Evolutionary conservation across 495 filamentous ascomycete genomes (phyloP).

Genomic region (Astrothelium macrocarpum): DNA sequence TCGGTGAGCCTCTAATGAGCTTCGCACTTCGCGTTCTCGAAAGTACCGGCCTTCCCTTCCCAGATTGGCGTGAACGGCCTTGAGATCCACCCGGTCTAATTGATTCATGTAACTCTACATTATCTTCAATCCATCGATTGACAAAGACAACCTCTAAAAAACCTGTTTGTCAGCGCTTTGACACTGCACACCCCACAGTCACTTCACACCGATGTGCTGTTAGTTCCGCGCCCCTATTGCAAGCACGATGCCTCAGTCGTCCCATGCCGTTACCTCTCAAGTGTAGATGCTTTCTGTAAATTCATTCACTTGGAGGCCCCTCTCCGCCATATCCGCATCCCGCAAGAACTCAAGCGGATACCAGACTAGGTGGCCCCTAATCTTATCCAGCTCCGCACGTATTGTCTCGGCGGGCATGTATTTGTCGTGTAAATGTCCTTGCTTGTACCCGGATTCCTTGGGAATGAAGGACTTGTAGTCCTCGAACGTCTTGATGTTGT

Average conservation of each 20-base stretch:
- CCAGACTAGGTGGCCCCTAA: slow-evolving; percentile 91
- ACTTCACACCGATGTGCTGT: too few relatives aligned
- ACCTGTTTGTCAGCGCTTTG: neutral
- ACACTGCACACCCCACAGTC: too few relatives aligned
- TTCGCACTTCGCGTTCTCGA: too few relatives aligned
- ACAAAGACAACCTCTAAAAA: too few relatives aligned
- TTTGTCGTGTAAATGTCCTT: slow-evolving; percentile 76
- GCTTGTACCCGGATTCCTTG: slow-evolving; percentile 46
- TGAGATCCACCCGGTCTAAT: neutral
- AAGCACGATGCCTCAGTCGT: too few relatives aligned
- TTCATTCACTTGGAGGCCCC: slow-evolving; percentile 63
- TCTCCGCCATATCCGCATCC: slow-evolving; percentile 86
- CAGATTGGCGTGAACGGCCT: too few relatives aligned
- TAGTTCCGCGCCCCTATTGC: too few relatives aligned
- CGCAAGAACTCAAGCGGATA: slow-evolving; percentile 81
- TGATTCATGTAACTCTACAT: too few relatives aligned
- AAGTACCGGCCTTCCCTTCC: too few relatives aligned
- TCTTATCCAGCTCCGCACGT: slow-evolving; percentile 60
- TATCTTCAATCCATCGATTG: too few relatives aligned
- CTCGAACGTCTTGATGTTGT: slow-evolving; percentile 76
- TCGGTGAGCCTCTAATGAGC: too few relatives aligned
- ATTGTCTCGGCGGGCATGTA: slow-evolving; percentile 62
- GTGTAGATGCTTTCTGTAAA: slow-evolving; percentile 63
- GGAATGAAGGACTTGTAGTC: slow-evolving; percentile 65
- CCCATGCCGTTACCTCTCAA: slow-evolving; percentile 9